Evolutionary conservation across 129 eudicot species (phyloP), one percentile per base, ranked within the genome.

Genomic region (Calendula officinalis): DNA sequence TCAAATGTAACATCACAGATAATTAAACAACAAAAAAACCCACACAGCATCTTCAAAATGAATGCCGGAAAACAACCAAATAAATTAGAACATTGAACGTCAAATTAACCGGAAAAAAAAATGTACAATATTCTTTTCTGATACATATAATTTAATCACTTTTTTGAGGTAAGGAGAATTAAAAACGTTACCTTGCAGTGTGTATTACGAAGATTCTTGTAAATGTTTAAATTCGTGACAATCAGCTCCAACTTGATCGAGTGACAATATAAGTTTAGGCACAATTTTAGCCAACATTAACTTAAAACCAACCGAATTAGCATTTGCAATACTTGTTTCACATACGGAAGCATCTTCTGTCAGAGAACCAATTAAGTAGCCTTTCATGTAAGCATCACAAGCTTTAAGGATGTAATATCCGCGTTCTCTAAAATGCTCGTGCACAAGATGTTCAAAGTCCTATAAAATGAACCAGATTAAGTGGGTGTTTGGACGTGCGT

Each of bases 241-340:
- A 51, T 84, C 75, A 33, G 90, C 99, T 33, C 97, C 99, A 6
- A 84, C 76, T 73, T 80, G 84, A 56, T 56, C 68, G 33, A 94
- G 81, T 40, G 95, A 78, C 36, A 69, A 35, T 59, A 75, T 58
- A 83, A 94, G 99, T 71, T 74, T 94, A 3, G 94, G 94, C 36
- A 80, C 86, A 60, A 94, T 81, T 78, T 94, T 94, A 22, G 84
- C 80, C 68, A 94, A 71, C 97, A 89, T 88, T 53, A 94, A 81
- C 84, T 89, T 94, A 77, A 94, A 94, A 56, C 99, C 99, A 71
- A 94, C 95, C 30, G 99, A 94, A 81, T 90, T 94, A 14, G 95
- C 95, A 75, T 83, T 68, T 3, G 80, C 72, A 53, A 72, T 69
- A 72, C 81, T 80, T 56, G 75, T 81, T 62, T 72, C 81, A 50